Evolutionary conservation across 495 filamentous ascomycete genomes (phyloP).

Genomic region (Aspergillus indologenus): DNA sequence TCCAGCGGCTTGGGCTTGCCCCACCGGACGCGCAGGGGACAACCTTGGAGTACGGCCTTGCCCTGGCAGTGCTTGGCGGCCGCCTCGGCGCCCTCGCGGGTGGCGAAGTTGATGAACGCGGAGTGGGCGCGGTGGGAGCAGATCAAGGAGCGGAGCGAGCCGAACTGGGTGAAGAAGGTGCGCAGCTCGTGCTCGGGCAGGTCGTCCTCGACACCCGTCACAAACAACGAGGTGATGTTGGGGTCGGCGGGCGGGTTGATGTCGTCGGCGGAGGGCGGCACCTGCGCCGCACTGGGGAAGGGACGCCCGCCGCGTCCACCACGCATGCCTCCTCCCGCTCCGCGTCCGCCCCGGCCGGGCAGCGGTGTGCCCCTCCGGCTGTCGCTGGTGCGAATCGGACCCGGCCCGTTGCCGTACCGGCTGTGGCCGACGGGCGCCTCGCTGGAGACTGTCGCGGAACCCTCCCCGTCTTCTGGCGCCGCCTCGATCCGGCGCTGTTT

Average conservation of each 20-base stretch:
- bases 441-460: conserved; percentile 15
- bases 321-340: conserved; percentile 27
- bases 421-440: conserved; percentile 35
- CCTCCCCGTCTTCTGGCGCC: conserved; percentile 41
- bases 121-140: conserved; percentile 97
- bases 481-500: conserved; percentile 68
- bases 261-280: conserved; percentile 77
- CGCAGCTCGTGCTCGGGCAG: conserved; percentile 88
- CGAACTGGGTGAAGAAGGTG: conserved; percentile 83
- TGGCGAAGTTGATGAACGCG: conserved; percentile 91
- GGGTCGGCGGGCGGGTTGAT: conserved; percentile 77
- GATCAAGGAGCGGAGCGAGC: conserved; percentile 81
- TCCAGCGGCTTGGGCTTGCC: conserved; percentile 87
- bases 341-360: conserved; percentile 39
- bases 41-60: conserved; percentile 76
- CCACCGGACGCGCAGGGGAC: conserved; percentile 86
- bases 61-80: conserved; percentile 85
- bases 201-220: conserved; percentile 95
- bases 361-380: conserved; percentile 36
- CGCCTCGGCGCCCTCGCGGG: conserved; percentile 74
- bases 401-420: conserved; percentile 46
- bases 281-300: conserved; percentile 67
- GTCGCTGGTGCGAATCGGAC: conserved; percentile 67
- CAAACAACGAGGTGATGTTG: conserved; percentile 85
- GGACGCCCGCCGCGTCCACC: conserved; percentile 56